Base-by-base conservation (phyloP, 2,329 filamentous ascomycete genomes). In the Cladosporium sp. region DNA sequence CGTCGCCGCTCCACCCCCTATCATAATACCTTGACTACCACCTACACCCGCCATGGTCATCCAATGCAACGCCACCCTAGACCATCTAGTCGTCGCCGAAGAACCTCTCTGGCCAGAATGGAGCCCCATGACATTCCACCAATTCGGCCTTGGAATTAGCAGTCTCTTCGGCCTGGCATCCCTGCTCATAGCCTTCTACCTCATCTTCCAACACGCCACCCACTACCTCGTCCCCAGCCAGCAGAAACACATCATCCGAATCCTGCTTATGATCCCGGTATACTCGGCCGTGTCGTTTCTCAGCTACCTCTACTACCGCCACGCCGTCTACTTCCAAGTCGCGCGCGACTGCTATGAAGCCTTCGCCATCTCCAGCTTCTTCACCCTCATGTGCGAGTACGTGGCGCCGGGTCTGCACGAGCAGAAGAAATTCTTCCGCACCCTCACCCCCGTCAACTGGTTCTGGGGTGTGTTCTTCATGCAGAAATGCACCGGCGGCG, bases 261-360 rank as follows among this genome's bases (percentile, higher is more conserved):
- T 95, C 57, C 78, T 95, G 20, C 84, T 91, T 66, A 92, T 94
- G 87, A 80, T 94, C 43, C 89, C 89, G 33, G 76, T 94, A 54
- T 94, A 94, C 67, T 77, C 85, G 43, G 74, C 83, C 33, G 83
- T 89, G 16, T 83, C 86, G 29, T 87, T 87, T 63, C 76, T 92
- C 32, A 83, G 83, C 53, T 81, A 88, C 59, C 75, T 78, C 57
- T 90, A 79, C 71, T 92, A 93, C 73, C 80, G 78, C 65, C 79
- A 90, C 61, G 82, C 85, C 42, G 80, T 93, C 50, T 94, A 94
- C 71, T 93, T 85, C 66, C 78, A 88, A 62, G 83, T 93, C 46
- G 72, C 92, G 38, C 82, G 86, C 60, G 86, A 93, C 66, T 92
- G 87, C 69, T 94, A 94, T 67, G 89, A 94, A 71, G 88, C 89